Evolutionary conservation across 495 filamentous ascomycete species (phyloP).

Genomic region (Xylaria cubensis): DNA sequence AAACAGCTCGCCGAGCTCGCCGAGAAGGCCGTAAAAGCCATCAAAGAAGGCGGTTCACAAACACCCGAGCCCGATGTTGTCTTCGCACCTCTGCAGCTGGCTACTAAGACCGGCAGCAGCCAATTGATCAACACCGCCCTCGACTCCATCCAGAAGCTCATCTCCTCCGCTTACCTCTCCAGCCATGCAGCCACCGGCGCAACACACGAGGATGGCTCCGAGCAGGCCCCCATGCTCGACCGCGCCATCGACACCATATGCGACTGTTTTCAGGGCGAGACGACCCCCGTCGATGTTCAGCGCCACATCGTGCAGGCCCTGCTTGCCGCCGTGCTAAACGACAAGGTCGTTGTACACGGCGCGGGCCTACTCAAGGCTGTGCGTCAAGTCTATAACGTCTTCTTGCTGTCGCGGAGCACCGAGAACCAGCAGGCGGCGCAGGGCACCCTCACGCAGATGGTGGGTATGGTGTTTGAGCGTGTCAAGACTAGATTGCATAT

Average conservation of each 20-base stretch:
- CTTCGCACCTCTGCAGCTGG: constrained; percentile 87
- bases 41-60: constrained; percentile 75
- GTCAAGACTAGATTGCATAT: constrained; percentile 85
- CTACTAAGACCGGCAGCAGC: constrained; percentile 82
- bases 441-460: constrained; percentile 97
- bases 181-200: constrained; percentile 61
- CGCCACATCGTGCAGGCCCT: constrained; percentile 98
- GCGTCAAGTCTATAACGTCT: constrained; percentile 98
- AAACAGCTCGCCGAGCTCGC: constrained; percentile 81
- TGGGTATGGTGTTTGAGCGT: constrained; percentile 95
- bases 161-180: constrained; percentile 97
- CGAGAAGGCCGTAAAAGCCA: constrained; percentile 79
- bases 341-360: constrained; percentile 98
- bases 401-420: constrained; percentile 88
- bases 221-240: constrained; percentile 77
- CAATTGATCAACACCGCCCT: constrained; percentile 86
- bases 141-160: constrained; percentile 98
- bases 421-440: constrained; percentile 96
- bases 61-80: constrained; percentile 84
- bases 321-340: constrained; percentile 92
- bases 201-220: constrained; percentile 54
- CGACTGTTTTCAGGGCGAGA: constrained; percentile 97
- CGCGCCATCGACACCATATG: constrained; percentile 98
- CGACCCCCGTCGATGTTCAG: constrained; percentile 86
- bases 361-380: constrained; percentile 98